Evolutionary conservation across 2,329 filamentous ascomycete genomes (phyloP), one percentile per base, ranked within the genome.

Genomic region (Pseudogymnoascus sp.): DNA sequence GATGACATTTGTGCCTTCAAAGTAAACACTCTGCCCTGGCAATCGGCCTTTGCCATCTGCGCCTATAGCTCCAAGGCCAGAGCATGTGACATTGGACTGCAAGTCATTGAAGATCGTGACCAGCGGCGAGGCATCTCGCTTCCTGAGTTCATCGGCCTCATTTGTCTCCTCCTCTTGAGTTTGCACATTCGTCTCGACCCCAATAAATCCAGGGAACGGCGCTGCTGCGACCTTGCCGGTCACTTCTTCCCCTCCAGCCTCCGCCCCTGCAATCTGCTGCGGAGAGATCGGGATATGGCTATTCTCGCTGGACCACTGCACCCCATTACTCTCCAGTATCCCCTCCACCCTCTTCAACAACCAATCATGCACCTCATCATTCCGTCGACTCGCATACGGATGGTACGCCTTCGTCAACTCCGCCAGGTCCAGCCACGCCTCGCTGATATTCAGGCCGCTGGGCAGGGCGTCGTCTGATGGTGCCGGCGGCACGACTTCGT

Each of bases 1-100:
- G 64, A 97, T 87, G 66, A 97, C 86, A 69, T 97, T 99, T 64
- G 85, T 93, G 33, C 91, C 90, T 75, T 97, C 92, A 68, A 96
- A 97, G 72, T 97, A 97, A 29, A 90, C 83, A 26, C 76, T 83
- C 57, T 63, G 75, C 62, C 75, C 73, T 13, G 67, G 68, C 15
- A 67, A 63, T 6, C 67, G 60, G 44, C 63, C 68, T 59, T 66
- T 72, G 40, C 74, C 69, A 35, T 68, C 70, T 15, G 68, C 70
- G 1, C 72, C 69, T 37, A 74, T 72, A 4, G 69, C 73, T 4
- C 69, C 66, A 60, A 76, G 76, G 5, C 78, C 76, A 44, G 84
- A 84, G 37, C 81, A 86, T 1, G 92, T 94, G 60, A 90, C 82
- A 70, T 97, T 97, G 33, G 90, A 89, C 40, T 79, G 76, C 54